Percentiles rank a stretch among this genome's conserved stretches.
phyloP scores from a whole-genome alignment of 495 filamentous ascomycete species.

The Neurospora sp. region DNA sequence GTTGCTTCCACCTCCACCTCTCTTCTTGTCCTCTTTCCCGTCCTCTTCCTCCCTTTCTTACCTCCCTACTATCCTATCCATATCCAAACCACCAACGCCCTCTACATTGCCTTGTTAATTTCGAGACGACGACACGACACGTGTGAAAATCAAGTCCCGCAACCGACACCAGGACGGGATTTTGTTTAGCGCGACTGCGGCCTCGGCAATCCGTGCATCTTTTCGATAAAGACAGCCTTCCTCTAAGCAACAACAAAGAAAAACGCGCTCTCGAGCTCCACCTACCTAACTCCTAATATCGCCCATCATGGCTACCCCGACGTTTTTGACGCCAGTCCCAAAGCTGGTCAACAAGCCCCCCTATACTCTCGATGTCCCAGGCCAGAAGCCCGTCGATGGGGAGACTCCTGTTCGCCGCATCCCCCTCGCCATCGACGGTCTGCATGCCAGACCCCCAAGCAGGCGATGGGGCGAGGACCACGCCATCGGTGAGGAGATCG shows the following conservation, averaged over 20 bases:
- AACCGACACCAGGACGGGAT: neutral
- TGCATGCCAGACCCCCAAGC: constrained; percentile 38
- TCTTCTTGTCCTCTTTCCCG: neutral
- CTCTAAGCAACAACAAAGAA: neutral
- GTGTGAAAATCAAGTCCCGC: neutral
- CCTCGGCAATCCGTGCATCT: neutral
- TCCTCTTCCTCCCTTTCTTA: neutral
- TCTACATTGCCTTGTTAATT: neutral
- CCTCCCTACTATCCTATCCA: neutral
- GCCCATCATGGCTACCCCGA: neutral
- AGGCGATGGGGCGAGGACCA: neutral
- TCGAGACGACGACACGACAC: neutral
- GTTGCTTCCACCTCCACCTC: neutral
- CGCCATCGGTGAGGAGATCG: constrained; percentile 54
- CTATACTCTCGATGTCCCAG: constrained; percentile 73
- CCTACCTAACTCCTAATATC: neutral
- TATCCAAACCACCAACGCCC: neutral
- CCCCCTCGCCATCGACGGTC: constrained; percentile 57
- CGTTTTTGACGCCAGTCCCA: neutral
- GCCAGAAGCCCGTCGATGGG: constrained; percentile 59
- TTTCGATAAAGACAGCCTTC: neutral
- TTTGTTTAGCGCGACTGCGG: neutral
- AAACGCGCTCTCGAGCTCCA: neutral
- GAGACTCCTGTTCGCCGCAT: constrained; percentile 87
- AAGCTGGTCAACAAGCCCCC: constrained; percentile 35